Conservation (phyloP, 2,329 filamentous ascomycete species). For the Trichophyton schoenleinii region DNA sequence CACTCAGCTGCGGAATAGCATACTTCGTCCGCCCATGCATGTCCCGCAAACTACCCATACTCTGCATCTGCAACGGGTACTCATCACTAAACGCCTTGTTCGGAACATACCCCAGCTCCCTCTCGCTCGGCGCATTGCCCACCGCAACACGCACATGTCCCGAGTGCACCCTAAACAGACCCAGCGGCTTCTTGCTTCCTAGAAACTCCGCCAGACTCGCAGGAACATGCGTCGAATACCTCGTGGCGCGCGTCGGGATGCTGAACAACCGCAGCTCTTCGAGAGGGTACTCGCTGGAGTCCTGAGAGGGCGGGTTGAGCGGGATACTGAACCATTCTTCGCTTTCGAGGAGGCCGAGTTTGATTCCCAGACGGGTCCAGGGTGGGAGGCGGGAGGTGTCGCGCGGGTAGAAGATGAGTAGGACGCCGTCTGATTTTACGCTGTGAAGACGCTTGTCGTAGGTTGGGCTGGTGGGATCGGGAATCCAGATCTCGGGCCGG, state of each 20-base stretch:
- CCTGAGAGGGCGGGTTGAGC: conserved; percentile 33
- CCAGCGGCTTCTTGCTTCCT: conserved; percentile 34
- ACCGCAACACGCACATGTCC: conserved; percentile 35
- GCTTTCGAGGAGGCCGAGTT: conserved; percentile 19
- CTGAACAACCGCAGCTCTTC: conserved; percentile 44
- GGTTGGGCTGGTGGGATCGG: conserved; percentile 33
- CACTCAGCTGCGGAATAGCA: conserved; percentile 34
- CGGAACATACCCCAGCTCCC: conserved; percentile 41
- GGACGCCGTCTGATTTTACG: conserved; percentile 40
- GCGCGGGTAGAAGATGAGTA: conserved; percentile 39
- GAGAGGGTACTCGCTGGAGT: conserved; percentile 32
- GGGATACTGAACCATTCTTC: conserved; percentile 42
- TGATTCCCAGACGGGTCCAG: conserved; percentile 20
- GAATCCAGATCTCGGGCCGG: conserved; percentile 48
- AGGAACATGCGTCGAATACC: conserved; percentile 33
- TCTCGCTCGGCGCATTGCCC: conserved; percentile 41
- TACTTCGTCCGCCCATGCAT: conserved; percentile 33
- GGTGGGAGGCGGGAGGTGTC: conserved; percentile 7
- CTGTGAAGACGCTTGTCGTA: conserved; percentile 36
- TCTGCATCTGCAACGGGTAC: conserved; percentile 47
- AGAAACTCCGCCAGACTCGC: conserved; percentile 39
- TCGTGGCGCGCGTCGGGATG: conserved; percentile 35
- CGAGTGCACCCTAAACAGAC: conserved; percentile 42
- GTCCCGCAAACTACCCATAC: conserved; percentile 42
- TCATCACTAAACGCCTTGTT: conserved; percentile 46